Percentiles rank a stretch among this genome's conserved stretches.
These are phyloP conservation scores for Paraphaeosphaeria minitans DNA, from an alignment of 2,329 filamentous ascomycete species.

Conservation along the genomic window DNA sequence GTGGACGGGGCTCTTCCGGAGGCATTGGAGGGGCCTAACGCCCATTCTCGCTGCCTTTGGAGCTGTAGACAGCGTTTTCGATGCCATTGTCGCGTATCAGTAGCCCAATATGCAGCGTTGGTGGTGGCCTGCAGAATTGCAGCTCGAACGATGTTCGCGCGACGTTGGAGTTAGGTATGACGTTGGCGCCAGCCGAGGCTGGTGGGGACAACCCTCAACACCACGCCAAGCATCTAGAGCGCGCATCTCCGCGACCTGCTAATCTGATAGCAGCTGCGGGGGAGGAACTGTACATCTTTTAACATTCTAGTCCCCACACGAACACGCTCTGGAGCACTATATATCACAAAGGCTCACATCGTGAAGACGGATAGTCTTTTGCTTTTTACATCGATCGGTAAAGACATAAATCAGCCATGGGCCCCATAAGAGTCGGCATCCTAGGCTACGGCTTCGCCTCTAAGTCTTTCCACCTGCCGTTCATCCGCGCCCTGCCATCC, in stretches of 20 bases:
- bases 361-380: too few relatives aligned
- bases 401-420: not conserved
- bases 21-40: slow-evolving; percentile 21
- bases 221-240: not conserved
- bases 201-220: not conserved
- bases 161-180: slow-evolving; percentile 32
- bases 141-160: slow-evolving; percentile 12
- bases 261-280: not conserved
- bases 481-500: not conserved
- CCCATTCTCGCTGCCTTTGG: slow-evolving; percentile 18
- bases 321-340: not conserved
- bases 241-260: not conserved
- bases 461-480: slow-evolving; percentile 9
- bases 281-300: not conserved
- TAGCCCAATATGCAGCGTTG: not conserved
- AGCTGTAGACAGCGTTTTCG: slow-evolving; percentile 26
- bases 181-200: not conserved
- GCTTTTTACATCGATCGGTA: too few relatives aligned
- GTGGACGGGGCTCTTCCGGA: slow-evolving; percentile 17
- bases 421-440: slow-evolving; percentile 6
- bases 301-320: not conserved
- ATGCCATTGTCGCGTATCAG: slow-evolving; percentile 30
- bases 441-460: slow-evolving; percentile 6
- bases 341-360: too few relatives aligned
- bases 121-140: slow-evolving; percentile 12